Percentiles rank a stretch among this genome's conserved stretches.
Conservation (phyloP, 176 grass and related monocot species). For the Oryza brachyantha region DNA sequence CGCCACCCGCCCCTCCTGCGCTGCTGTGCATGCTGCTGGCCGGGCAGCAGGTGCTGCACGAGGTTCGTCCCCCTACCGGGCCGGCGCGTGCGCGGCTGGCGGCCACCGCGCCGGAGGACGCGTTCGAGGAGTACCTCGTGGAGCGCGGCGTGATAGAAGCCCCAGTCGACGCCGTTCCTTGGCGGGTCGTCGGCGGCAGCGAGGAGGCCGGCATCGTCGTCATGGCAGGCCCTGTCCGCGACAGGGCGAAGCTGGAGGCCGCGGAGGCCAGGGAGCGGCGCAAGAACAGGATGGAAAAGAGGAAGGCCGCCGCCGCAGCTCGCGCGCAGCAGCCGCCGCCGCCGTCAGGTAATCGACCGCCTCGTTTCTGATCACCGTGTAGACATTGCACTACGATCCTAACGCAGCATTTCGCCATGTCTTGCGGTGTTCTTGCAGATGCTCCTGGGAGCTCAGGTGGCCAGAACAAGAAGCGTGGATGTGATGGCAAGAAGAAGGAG, state of each 20-base stretch:
- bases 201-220: too few relatives aligned
- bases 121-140: conserved; percentile 8
- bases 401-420: not conserved
- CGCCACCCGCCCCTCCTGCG: not conserved
- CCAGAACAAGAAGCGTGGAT: not conserved
- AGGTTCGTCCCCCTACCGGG: not conserved
- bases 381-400: not conserved
- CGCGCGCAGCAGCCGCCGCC: not conserved
- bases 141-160: not conserved
- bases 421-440: not conserved
- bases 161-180: not conserved
- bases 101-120: too few relatives aligned
- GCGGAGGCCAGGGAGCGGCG: not conserved
- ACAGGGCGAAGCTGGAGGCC: not conserved
- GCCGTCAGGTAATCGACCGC: not conserved
- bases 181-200: too few relatives aligned
- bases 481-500: not conserved
- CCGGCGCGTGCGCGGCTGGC: not conserved
- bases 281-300: conserved; percentile 1
- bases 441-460: not conserved
- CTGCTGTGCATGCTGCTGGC: too few relatives aligned
- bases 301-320: not conserved
- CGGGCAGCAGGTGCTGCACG: too few relatives aligned
- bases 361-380: too few relatives aligned
- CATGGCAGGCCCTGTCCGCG: not conserved